Percentiles rank a stretch among this genome's conserved stretches.
Conservation (phyloP, 1,139 yeast species). For the Pichia sp. region DNA sequence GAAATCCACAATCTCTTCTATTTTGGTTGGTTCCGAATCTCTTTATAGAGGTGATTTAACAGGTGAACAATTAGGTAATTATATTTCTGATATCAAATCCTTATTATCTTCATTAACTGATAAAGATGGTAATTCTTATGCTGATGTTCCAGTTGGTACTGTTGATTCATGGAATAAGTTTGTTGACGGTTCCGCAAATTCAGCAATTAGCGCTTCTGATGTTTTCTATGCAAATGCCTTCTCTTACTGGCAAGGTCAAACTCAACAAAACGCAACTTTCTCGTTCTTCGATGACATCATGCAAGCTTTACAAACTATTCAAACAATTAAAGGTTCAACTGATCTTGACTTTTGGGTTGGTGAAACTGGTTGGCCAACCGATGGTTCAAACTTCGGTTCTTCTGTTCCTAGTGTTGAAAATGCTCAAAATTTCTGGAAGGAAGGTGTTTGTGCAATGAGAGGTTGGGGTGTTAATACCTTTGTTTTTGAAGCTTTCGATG, state of each 20-base stretch:
- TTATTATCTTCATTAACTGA: constrained; percentile 58
- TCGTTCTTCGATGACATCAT: constrained; percentile 92
- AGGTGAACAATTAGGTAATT: constrained; percentile 58
- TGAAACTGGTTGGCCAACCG: constrained; percentile 98
- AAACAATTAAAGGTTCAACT: constrained; percentile 76
- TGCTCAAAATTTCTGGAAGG: constrained; percentile 77
- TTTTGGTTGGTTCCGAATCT: constrained; percentile 90
- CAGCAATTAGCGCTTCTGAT: constrained; percentile 76
- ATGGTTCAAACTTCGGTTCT: constrained; percentile 64
- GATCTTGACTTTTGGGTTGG: constrained; percentile 91
- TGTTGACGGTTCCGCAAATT: constrained; percentile 66
- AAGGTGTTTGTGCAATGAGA: constrained; percentile 86
- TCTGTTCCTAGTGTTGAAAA: constrained; percentile 63
- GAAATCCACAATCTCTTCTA: constrained; percentile 57
- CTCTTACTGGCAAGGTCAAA: constrained; percentile 98
- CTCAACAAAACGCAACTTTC: constrained; percentile 70
- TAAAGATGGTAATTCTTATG: constrained; percentile 72
- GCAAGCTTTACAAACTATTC: constrained; percentile 89
- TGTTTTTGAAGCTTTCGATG: constrained; percentile 92
- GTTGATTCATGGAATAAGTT: constrained; percentile 94
- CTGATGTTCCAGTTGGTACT: constrained; percentile 73
- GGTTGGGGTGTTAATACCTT: constrained; percentile 93
- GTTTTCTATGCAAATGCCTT: constrained; percentile 88
- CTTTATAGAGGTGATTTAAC: constrained; percentile 78
- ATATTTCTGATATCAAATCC: constrained; percentile 53